phyloP scores from a whole-genome alignment of 257 asterid species.

The Apocynum venetum region DNA sequence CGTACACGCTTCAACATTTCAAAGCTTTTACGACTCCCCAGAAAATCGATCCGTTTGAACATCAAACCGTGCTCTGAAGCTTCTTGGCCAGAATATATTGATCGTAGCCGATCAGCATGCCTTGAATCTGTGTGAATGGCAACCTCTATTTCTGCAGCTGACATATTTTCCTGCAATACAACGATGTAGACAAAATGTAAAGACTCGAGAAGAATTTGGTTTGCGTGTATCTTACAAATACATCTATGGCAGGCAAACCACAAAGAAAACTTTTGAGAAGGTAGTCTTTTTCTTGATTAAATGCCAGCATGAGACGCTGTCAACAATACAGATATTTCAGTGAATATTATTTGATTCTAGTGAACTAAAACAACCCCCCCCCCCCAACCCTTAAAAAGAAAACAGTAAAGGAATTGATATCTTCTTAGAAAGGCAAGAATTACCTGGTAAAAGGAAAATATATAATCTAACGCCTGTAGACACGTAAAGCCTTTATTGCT shows the following conservation, averaged over 20 bases:
- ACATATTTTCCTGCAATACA: slow-evolving; percentile 56
- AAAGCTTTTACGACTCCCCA: slow-evolving; percentile 88
- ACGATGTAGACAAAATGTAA: background rate
- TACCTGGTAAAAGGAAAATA: slow-evolving; percentile 89
- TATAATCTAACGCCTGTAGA: slow-evolving; percentile 70
- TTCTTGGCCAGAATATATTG: slow-evolving; percentile 53
- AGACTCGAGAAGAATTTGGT: background rate
- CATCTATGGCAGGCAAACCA: no score
- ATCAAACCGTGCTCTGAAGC: slow-evolving; percentile 34
- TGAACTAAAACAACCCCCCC: no score
- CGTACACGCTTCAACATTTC: slow-evolving; percentile 95
- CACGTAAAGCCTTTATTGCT: slow-evolving; percentile 78
- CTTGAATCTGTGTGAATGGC: slow-evolving; percentile 91
- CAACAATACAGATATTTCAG: background rate
- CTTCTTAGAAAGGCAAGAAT: background rate
- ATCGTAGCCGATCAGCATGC: slow-evolving; percentile 74
- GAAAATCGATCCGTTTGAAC: slow-evolving; percentile 69
- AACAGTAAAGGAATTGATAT: background rate
- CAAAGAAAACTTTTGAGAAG: no score
- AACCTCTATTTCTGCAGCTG: slow-evolving; percentile 68
- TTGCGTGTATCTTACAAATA: no score
- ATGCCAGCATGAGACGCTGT: no score
- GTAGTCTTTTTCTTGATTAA: no score
- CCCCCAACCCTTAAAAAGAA: background rate
- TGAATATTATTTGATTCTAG: no score